Evolutionary conservation across 768 basidiomycete genomes (phyloP), one percentile per base, ranked within the genome.

Genomic region (Saitozyma podzolica): DNA sequence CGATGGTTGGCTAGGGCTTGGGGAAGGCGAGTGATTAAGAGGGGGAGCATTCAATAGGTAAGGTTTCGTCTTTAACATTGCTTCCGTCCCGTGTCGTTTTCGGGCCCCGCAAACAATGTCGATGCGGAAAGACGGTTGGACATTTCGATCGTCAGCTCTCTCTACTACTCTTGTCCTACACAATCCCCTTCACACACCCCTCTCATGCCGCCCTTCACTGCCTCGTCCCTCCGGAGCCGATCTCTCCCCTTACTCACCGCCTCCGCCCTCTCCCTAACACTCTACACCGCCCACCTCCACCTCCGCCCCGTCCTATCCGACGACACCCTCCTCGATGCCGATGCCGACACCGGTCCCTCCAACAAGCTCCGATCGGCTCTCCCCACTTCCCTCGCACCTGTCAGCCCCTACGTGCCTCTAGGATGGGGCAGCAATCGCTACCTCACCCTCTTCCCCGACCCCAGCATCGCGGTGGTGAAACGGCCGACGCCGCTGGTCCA

Each of bases 381-480:
- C 45, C 29, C 56, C 16, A 20, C 52, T 29, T 19, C 54, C 5
- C 54, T 54, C 9, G 37, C 62, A 7, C 54, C 63, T 11, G 50
- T 67, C 9, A 63, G 65, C 16, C 72, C 72, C 14, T 72, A 68
- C 54, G 59, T 66, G n/a, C 66, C 69, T 11, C 61, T 71, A 20
- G 76, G 69, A 49, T 79, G 78, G 78, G 78, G 78, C 6, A 68
- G 61, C 41, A 79, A 79, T 53, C 65, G 66, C 54, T 74, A 67
- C 55, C 57, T 70, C 11, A 70, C 67, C 1, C 54, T 76, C 10
- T 57, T 63, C 4, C 67, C 75, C 6, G 70, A 69, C 61, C 39
- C 57, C 11, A 51, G 61, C 20, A 20, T 64, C n/a, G 13, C 65
- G 6, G 62, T 62, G 9, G 47, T 76, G n/a, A 75, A 75, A 61